Evolutionary conservation across 805 yeast genomes (phyloP), one percentile per base, ranked within the genome.

Genomic region (Yamadazyma phyllophila): DNA sequence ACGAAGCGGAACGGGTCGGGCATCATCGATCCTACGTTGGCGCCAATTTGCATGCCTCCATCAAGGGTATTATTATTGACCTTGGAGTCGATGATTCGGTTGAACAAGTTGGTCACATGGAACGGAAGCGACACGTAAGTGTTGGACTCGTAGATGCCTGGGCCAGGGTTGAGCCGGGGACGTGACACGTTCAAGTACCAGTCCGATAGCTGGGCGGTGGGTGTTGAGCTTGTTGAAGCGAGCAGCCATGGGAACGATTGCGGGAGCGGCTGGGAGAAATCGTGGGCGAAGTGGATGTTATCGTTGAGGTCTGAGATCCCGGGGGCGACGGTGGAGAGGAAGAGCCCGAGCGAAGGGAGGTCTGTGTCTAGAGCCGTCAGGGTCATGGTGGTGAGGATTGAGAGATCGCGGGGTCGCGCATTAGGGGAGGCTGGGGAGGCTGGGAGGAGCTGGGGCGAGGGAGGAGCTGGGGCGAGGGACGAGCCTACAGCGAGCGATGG

Each of bases 1-100:
- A 79, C 80, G 24, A 69, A 63, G 44, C 69, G 69, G 54, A 75
- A 80, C 1, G 80, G 77, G 54, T 80, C 85, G 4, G 81, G 74
- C 35, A 61, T 49, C 43, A 80, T 59, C 0, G 84, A 81, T 47
- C 77, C 79, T 26, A 80, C 68, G 37, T 69, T 69, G 36, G 83
- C 80, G 0, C 83, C 85, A 15, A 80, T 66, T 24, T 68, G 75
- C 53, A 73, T 52, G 3, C 75, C 74, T 24, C 72, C 78, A 26
- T 66, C 71, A 41, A 68, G 53, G 26, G 65, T 66, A 44, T 69
- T 70, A 36, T 66, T 73, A 37, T 62, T 41, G 16, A 48, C 63
- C 36, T 61, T 59, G 20, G 63, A 60, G 4, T 59, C 61, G 1
- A 57, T 71, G 60, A 59, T 65, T 59, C 47, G 71, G 13, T 57